A percentile compares a stretch with the other conserved stretches of the same genome.
These are phyloP conservation scores for Chalara sp. DNA, from an alignment of 2,329 filamentous ascomycete genomes.

Conservation along the genomic window DNA sequence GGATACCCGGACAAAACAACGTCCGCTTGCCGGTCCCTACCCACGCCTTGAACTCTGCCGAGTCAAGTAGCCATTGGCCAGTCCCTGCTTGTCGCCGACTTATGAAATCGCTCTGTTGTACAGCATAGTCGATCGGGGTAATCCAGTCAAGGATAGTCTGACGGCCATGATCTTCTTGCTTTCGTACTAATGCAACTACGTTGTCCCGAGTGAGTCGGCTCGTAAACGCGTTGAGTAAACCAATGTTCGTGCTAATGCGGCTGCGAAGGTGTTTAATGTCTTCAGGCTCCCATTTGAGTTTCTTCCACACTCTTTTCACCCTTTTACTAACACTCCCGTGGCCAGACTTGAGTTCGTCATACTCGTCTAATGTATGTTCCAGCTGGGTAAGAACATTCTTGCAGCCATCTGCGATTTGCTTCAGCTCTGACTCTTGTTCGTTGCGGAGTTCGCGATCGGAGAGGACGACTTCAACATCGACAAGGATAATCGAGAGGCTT, in stretches of 20 bases:
- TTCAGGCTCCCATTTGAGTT: background rate
- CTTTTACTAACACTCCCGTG: background rate
- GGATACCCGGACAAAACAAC: background rate
- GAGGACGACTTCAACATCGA: constrained; percentile 18
- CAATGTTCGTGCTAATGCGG: background rate
- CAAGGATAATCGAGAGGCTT: constrained; percentile 11
- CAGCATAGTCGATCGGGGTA: constrained; percentile 27
- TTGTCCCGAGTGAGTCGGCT: background rate
- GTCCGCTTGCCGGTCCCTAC: background rate
- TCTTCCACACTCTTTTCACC: too few relatives aligned
- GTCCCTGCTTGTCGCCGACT: background rate
- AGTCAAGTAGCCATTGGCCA: constrained; percentile 1
- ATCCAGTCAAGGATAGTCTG: constrained; percentile 29
- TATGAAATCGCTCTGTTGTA: constrained; percentile 28
- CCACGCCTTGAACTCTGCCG: background rate
- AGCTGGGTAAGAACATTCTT: constrained; percentile 7
- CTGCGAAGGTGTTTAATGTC: background rate
- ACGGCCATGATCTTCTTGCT: background rate
- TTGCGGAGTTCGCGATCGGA: constrained; percentile 8
- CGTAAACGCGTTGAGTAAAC: background rate
- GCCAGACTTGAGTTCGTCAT: constrained; percentile 2
- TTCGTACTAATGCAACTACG: background rate
- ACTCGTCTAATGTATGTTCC: constrained; percentile 3
- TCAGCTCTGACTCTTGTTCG: constrained; percentile 13
- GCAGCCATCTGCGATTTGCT: constrained; percentile 11